phyloP scores from a whole-genome alignment of 371 early-diverging fungal species.

The Mortierella sp. region DNA sequence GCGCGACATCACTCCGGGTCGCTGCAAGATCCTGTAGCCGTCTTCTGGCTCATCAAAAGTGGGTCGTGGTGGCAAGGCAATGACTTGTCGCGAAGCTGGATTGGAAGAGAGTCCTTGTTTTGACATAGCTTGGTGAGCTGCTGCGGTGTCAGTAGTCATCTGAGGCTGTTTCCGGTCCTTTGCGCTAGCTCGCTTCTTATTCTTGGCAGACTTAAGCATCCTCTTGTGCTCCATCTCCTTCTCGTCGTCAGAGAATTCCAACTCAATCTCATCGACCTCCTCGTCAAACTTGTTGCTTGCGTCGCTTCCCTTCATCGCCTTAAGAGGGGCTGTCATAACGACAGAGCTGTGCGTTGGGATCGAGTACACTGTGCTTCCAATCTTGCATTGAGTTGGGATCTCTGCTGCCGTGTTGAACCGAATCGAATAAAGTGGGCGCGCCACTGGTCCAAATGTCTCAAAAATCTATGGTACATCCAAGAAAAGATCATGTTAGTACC shows the following conservation, averaged over 20 bases:
- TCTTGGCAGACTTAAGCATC: constrained; percentile 58
- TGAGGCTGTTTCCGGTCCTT: constrained; percentile 29
- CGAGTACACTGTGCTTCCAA: constrained; percentile 75
- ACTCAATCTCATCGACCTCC: constrained; percentile 84
- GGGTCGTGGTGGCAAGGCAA: constrained; percentile 45
- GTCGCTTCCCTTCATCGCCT: constrained; percentile 84
- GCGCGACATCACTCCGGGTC: constrained; percentile 29
- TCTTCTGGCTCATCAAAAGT: constrained; percentile 35
- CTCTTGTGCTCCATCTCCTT: constrained; percentile 73
- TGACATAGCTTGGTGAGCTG: constrained; percentile 36
- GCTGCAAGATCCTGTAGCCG: constrained; percentile 52
- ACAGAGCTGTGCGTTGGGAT: constrained; percentile 74
- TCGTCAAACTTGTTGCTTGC: constrained; percentile 95
- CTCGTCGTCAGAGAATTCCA: constrained; percentile 93
- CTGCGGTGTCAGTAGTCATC: constrained; percentile 37
- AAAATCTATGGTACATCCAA: constrained; percentile 65
- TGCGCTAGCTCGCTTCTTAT: constrained; percentile 29
- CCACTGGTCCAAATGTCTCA: constrained; percentile 96
- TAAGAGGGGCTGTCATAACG: constrained; percentile 77
- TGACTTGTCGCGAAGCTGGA: constrained; percentile 20
- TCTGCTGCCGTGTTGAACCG: constrained; percentile 77
- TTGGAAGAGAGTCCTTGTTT: not conserved
- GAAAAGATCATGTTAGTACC: not conserved
- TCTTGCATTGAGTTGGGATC: constrained; percentile 59
- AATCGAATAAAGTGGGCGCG: constrained; percentile 86